Evolutionary conservation across 352 stramenopile genomes (phyloP), one percentile per base, ranked within the genome.

Genomic region (Phytophthora uliginosa): DNA sequence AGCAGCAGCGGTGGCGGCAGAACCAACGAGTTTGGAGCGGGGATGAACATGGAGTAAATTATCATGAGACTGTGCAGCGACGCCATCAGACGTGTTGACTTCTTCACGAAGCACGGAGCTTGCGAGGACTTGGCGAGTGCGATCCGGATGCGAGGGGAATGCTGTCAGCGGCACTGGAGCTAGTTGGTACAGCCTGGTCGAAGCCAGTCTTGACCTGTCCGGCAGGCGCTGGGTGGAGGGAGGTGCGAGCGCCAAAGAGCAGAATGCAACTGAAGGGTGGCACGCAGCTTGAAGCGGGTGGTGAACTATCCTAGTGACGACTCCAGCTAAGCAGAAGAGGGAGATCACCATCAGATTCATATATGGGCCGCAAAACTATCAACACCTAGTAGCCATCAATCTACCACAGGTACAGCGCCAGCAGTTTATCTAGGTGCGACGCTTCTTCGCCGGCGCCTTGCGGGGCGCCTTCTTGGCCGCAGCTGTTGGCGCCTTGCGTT

Each of bases 361-460:
- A 56, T 53, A 34, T 8, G 31, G 36, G 60, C 52, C 17, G 56
- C 71, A 77, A 69, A 70, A 69, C 52, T 66, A 74, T 70, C 40
- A 45, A 66, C 58, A 73, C 31, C 59, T 59, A 76, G 36, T 45
- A 45, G 57, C 40, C 22, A 66, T 45, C 31, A 22, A 53, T 71
- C 63, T 69, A 68, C 52, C 26, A 26, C 26, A 45, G 22, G 15
- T 38, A 55, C 24, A 34, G 24, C 42, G 40, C 26, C 51, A 50
- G 24, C 17, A 53, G 7, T 3, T 31, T 17, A 54, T 36, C 64
- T 86, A 87, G 17, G 64, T 75, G 48, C 77, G 69, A 28, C 79
- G 80, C 66, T 91, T 92, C 78, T 94, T 94, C 10, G 77, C 73
- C 24, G 85, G 71, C 8, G 82, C 69, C 52, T 88, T 89, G 53